phyloP scores from a whole-genome alignment of 1,139 yeast species.

The Nakaseomyces nivariensis region DNA sequence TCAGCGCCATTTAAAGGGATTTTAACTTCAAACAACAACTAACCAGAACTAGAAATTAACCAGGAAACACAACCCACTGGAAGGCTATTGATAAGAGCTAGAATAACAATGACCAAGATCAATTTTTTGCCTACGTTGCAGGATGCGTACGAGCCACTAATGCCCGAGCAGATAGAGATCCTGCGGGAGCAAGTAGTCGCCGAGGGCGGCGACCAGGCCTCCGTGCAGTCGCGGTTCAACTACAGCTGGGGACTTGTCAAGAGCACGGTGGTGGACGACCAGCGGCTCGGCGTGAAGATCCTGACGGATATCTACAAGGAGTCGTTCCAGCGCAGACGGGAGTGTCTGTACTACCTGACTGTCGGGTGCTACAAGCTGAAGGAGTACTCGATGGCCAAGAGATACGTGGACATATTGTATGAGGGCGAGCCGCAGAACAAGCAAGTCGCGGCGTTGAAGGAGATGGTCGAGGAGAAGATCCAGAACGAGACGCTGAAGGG shows the following conservation, averaged over 20 bases:
- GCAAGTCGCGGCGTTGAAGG: constrained; percentile 65
- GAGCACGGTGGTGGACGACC: constrained; percentile 50
- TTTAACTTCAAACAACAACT: too few species aligned
- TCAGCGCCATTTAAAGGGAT: too few species aligned
- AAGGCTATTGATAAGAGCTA: too few species aligned
- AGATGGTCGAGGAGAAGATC: constrained; percentile 73
- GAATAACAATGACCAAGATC: constrained; percentile 12
- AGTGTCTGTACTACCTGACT: constrained; percentile 78
- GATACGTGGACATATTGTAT: constrained; percentile 71
- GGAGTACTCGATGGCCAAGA: constrained; percentile 75
- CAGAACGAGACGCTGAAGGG: constrained; percentile 82
- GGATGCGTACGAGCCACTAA: constrained; percentile 44
- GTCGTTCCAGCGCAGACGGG: constrained; percentile 77
- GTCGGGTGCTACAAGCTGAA: constrained; percentile 85
- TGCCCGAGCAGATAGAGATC: constrained; percentile 64
- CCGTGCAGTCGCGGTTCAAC: constrained; percentile 80
- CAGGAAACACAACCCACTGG: too few species aligned
- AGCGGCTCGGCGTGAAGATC: constrained; percentile 68
- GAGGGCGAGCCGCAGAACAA: constrained; percentile 73
- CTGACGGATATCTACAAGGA: constrained; percentile 67
- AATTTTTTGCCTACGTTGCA: constrained; percentile 26
- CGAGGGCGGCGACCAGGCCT: constrained; percentile 65
- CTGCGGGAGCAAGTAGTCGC: constrained; percentile 68
- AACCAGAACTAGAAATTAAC: too few species aligned
- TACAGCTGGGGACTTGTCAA: constrained; percentile 95